phyloP scores from a whole-genome alignment of 2,329 filamentous ascomycete genomes.

The Colletotrichum aenigma region DNA sequence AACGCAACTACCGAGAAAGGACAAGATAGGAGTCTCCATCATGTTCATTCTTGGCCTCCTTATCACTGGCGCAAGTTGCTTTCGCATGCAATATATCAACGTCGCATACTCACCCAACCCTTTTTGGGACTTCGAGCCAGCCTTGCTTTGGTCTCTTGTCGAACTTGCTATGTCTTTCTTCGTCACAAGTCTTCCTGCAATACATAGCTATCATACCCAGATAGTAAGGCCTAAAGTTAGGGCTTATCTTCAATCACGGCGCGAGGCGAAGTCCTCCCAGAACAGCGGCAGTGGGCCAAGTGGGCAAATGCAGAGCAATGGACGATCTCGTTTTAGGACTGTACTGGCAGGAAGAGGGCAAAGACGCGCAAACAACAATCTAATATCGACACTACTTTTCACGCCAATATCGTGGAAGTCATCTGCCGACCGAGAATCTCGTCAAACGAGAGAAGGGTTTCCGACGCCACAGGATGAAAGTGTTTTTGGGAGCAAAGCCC shows the following conservation, averaged over 20 bases:
- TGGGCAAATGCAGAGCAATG: neutral
- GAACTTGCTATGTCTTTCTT: neutral
- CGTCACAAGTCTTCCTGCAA: neutral
- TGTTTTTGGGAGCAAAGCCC: neutral
- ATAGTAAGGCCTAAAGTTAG: neutral
- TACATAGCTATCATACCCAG: neutral
- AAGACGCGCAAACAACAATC: neutral
- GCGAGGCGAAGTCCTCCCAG: neutral
- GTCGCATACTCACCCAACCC: neutral
- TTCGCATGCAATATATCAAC: neutral
- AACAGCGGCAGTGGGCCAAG: neutral
- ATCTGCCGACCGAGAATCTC: neutral
- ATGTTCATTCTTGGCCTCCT: neutral
- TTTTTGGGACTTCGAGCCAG: slow-evolving; percentile 1
- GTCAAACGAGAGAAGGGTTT: neutral
- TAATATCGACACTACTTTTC: neutral
- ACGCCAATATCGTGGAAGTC: neutral
- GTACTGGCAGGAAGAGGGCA: neutral
- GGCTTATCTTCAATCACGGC: neutral
- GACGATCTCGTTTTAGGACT: neutral
- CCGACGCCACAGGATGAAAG: neutral
- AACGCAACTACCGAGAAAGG: neutral
- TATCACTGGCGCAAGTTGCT: neutral
- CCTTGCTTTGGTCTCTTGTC: neutral
- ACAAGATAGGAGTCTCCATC: neutral